Conservation (phyloP, 768 basidiomycete genomes). For the Roridomyces roridus region DNA sequence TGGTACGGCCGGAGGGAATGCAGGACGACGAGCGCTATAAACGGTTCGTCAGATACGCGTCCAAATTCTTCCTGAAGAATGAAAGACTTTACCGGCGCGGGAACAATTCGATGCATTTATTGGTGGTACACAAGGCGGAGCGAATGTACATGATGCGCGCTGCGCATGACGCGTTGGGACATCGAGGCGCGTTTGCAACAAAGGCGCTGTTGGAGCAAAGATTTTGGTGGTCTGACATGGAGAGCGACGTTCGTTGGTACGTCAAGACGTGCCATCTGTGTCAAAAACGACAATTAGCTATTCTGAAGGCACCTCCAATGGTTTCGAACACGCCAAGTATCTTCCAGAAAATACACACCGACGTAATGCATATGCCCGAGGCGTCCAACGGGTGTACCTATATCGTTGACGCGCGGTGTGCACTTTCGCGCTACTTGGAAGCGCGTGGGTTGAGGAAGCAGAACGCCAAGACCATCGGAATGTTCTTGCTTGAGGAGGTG, state of each 20-base stretch:
- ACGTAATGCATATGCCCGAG: slow-evolving; percentile 35
- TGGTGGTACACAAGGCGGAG: slow-evolving; percentile 10
- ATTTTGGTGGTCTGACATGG: slow-evolving; percentile 31
- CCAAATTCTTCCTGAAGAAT: neutral
- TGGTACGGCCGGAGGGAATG: neutral
- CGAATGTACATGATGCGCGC: slow-evolving; percentile 13
- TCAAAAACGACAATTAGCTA: slow-evolving; percentile 30
- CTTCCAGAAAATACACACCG: slow-evolving; percentile 34
- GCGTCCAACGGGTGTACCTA: slow-evolving; percentile 26
- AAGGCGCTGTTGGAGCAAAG: slow-evolving; percentile 6
- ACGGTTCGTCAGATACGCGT: slow-evolving; percentile 1
- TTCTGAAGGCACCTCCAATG: slow-evolving; percentile 34
- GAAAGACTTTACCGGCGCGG: slow-evolving; percentile 5
- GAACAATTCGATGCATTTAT: neutral
- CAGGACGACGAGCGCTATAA: neutral
- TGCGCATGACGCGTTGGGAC: slow-evolving; percentile 26
- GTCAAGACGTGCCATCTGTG: slow-evolving; percentile 38
- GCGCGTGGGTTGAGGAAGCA: slow-evolving; percentile 27
- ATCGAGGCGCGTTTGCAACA: slow-evolving; percentile 20
- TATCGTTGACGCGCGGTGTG: slow-evolving; percentile 33
- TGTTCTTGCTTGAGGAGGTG: slow-evolving; percentile 36
- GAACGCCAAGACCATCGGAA: slow-evolving; percentile 26
- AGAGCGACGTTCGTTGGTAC: slow-evolving; percentile 36
- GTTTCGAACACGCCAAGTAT: slow-evolving; percentile 30
- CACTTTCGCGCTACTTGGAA: slow-evolving; percentile 29